Conservation (phyloP, 2,329 filamentous ascomycete species). For the Aspergillus phoenicis region DNA sequence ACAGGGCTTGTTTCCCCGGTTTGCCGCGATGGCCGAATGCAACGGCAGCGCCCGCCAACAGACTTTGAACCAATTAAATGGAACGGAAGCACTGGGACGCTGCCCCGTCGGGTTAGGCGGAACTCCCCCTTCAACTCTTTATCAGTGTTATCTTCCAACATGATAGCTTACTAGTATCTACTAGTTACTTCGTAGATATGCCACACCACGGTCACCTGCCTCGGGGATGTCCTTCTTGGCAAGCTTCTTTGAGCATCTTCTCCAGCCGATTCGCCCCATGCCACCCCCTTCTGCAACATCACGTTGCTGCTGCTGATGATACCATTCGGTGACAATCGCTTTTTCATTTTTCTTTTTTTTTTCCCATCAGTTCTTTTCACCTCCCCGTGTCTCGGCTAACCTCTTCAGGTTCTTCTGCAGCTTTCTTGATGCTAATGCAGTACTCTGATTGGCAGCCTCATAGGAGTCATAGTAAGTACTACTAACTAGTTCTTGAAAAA, state of each 20-base stretch:
- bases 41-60: conserved; percentile 23
- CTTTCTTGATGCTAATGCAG: background rate
- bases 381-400: background rate
- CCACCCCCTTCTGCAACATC: conserved; percentile 28
- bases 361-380: too few species aligned
- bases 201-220: background rate
- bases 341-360: background rate
- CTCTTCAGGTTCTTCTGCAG: background rate
- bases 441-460: background rate
- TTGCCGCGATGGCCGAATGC: conserved; percentile 33
- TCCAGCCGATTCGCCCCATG: conserved; percentile 11
- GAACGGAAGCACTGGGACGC: background rate
- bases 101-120: conserved; percentile 1
- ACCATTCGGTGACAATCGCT: conserved; percentile 12
- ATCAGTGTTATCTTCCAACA: background rate
- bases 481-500: background rate
- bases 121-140: background rate
- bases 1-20: conserved; percentile 14
- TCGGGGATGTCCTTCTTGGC: background rate
- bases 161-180: background rate
- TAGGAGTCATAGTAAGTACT: background rate
- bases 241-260: background rate
- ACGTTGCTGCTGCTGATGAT: conserved; percentile 12
- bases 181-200: background rate
- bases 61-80: background rate